Evolutionary conservation across 2,329 filamentous ascomycete species (phyloP).

Genomic region (Aschersonia sp.): DNA sequence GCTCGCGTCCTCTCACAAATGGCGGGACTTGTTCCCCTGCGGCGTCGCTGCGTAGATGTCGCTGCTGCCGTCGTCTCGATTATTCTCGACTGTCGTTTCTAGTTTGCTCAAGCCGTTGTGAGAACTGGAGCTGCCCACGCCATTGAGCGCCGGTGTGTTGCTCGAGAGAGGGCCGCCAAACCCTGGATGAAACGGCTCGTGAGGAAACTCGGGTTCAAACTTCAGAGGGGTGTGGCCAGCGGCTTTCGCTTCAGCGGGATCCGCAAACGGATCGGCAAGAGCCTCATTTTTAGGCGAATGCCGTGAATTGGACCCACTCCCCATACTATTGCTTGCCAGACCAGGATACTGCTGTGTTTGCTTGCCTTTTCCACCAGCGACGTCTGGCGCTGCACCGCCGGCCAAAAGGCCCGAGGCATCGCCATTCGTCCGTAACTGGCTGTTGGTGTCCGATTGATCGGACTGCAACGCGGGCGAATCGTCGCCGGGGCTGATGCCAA

Average conservation of each 20-base stretch:
- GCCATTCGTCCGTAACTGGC: background rate
- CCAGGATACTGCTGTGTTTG: slow-evolving; percentile 14
- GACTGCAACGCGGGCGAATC: slow-evolving; percentile 11
- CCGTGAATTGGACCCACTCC: slow-evolving; percentile 10
- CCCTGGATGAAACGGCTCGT: slow-evolving; percentile 25
- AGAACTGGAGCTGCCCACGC: slow-evolving; percentile 5
- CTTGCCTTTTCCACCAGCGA: slow-evolving; percentile 17
- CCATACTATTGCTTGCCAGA: slow-evolving; percentile 6
- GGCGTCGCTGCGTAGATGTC: slow-evolving; percentile 24
- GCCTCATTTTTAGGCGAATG: slow-evolving; percentile 11
- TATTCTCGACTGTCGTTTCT: slow-evolving; percentile 6
- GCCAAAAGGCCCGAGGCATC: background rate
- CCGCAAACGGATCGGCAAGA: slow-evolving; percentile 20
- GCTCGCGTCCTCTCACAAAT: background rate
- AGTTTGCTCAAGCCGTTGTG: slow-evolving; percentile 6
- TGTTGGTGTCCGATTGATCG: slow-evolving; percentile 13
- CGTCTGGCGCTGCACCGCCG: background rate
- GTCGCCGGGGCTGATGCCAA: slow-evolving; percentile 14
- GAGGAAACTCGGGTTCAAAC: slow-evolving; percentile 11
- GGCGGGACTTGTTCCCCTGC: background rate
- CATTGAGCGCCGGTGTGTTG: background rate
- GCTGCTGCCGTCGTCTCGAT: slow-evolving; percentile 19
- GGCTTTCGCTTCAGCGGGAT: slow-evolving; percentile 8
- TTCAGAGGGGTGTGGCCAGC: slow-evolving; percentile 6
- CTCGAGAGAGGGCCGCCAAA: slow-evolving; percentile 9